These are phyloP conservation scores for Lasiodiplodia sp. DNA, from an alignment of 2,329 filamentous ascomycete genomes.

Conservation along the genomic window DNA sequence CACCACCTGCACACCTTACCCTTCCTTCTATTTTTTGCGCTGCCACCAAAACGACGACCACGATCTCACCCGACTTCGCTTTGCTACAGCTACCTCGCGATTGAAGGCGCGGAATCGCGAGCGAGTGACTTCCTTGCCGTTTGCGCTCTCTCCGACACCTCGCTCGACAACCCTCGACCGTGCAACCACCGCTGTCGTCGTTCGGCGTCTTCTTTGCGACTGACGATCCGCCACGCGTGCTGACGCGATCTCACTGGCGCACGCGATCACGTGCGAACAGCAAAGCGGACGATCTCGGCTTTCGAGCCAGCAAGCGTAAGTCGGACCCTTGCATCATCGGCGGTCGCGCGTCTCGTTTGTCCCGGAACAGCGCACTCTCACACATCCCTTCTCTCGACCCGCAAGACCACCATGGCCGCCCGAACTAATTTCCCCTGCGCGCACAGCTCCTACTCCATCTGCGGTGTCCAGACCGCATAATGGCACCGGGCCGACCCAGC, in stretches of 20 bases:
- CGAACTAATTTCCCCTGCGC: neutral
- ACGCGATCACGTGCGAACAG: constrained; percentile 12
- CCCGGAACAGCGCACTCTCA: neutral
- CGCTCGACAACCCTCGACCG: neutral
- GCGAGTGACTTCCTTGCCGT: neutral
- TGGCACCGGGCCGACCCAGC: constrained; percentile 16
- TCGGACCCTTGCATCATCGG: constrained; percentile 21
- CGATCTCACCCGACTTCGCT: neutral
- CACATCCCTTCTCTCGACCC: constrained; percentile 2
- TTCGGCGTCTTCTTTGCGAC: neutral
- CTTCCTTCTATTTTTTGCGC: neutral
- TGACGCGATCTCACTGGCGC: constrained; percentile 2
- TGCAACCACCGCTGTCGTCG: neutral
- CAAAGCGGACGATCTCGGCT: constrained; percentile 1
- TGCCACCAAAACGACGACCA: neutral
- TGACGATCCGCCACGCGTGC: neutral
- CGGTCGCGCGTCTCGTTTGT: neutral
- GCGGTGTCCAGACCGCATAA: constrained; percentile 24
- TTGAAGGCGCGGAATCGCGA: neutral
- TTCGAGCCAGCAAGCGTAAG: constrained; percentile 9
- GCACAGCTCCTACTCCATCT: constrained; percentile 4
- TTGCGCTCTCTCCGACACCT: neutral
- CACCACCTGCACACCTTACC: neutral
- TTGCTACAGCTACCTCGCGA: neutral
- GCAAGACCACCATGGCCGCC: constrained; percentile 12